A percentile compares a stretch with the other conserved stretches of the same genome.
Conservation (phyloP, 805 yeast genomes). For the Wilhelminamyces savonicus region DNA sequence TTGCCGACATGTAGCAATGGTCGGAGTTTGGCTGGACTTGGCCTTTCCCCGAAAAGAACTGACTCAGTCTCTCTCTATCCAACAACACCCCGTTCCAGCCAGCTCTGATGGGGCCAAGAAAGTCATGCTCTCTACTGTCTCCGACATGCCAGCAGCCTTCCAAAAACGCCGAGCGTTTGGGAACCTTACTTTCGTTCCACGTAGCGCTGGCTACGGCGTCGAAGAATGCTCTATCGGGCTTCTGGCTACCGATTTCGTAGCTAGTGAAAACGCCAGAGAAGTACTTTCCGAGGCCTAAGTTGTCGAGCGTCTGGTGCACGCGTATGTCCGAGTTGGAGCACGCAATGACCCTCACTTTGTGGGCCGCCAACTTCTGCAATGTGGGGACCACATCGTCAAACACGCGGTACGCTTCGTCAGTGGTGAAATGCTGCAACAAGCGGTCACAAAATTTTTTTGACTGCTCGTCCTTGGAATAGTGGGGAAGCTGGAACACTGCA, state of each 20-base stretch:
- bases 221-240: conserved; percentile 49
- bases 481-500: conserved; percentile 33
- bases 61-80: conserved; percentile 33
- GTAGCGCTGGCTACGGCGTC: conserved; percentile 18
- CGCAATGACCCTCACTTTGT: conserved; percentile 35
- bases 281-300: conserved; percentile 38
- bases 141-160: conserved; percentile 58
- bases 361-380: conserved; percentile 22
- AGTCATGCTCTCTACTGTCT: conserved; percentile 52
- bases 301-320: conserved; percentile 38
- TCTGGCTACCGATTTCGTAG: conserved; percentile 48
- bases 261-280: conserved; percentile 45
- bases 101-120: conserved; percentile 42
- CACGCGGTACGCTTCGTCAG: conserved; percentile 45
- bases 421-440: conserved; percentile 43
- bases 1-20: conserved; percentile 9
- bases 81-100: conserved; percentile 60
- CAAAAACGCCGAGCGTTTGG: conserved; percentile 6
- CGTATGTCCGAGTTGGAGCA: conserved; percentile 61
- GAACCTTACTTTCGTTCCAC: neutral
- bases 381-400: conserved; percentile 50
- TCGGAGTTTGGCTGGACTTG: conserved; percentile 3
- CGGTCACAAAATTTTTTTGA: conserved; percentile 37
- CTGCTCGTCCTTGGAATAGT: conserved; percentile 8
- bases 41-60: conserved; percentile 8